Conservation (phyloP, 2,329 filamentous ascomycete species). For the Fusarium sp. region DNA sequence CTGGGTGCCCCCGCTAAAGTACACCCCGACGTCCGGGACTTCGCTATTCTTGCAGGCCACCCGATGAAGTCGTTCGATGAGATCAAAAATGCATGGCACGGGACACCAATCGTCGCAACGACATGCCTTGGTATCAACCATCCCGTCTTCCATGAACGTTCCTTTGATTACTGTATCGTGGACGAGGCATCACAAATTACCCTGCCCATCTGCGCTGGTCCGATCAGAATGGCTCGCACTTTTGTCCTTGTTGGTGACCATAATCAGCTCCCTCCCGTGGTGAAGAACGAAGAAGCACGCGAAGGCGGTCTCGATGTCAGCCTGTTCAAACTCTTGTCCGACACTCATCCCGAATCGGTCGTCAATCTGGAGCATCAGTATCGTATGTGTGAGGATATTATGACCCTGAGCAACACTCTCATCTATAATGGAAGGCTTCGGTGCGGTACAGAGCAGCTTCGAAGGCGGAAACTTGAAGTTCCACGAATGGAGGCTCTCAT, state of each 20-base stretch:
- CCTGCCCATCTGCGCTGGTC: conserved; percentile 90
- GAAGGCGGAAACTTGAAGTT: conserved; percentile 72
- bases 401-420: conserved; percentile 89
- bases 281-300: conserved; percentile 89
- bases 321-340: conserved; percentile 92
- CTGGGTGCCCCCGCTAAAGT: conserved; percentile 87
- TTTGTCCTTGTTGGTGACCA: conserved; percentile 98
- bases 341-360: conserved; percentile 85
- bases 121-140: conserved; percentile 95
- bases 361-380: conserved; percentile 96
- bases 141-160: conserved; percentile 83
- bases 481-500: conserved; percentile 71
- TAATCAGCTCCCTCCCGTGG: conserved; percentile 92
- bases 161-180: conserved; percentile 98
- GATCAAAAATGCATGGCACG: conserved; percentile 83
- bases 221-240: conserved; percentile 89
- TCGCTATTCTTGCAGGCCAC: conserved; percentile 80
- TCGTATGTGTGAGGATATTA: conserved; percentile 97
- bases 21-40: conserved; percentile 85
- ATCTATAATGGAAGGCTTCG: conserved; percentile 93
- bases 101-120: conserved; percentile 89
- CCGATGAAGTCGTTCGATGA: conserved; percentile 83
- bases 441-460: conserved; percentile 83
- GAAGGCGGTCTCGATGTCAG: conserved; percentile 90
- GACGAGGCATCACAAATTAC: conserved; percentile 99